phyloP scores from a whole-genome alignment of 2,329 filamentous ascomycete genomes.

The Rhinocladiella similis region DNA sequence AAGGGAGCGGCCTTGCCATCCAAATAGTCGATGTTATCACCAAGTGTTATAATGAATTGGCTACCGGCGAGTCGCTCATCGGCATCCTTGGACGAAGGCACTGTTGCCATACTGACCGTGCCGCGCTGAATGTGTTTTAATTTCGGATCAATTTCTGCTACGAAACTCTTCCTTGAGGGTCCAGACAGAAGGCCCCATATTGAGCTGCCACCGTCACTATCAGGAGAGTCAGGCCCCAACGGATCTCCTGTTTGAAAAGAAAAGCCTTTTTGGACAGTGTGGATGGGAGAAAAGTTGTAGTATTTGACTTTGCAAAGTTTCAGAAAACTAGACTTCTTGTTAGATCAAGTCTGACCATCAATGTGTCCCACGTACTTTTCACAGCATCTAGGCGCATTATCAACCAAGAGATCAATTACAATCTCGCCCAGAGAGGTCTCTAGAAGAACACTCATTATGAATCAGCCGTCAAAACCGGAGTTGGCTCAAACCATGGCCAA shows the following conservation, averaged over 20 bases:
- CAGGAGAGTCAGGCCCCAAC: constrained; percentile 76
- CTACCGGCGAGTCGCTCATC: constrained; percentile 82
- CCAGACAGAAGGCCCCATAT: constrained; percentile 84
- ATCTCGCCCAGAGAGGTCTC: constrained; percentile 93
- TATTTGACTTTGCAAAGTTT: constrained; percentile 99
- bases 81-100: constrained; percentile 70
- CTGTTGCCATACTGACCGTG: constrained; percentile 97
- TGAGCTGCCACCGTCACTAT: constrained; percentile 88
- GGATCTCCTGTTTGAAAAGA: constrained; percentile 96
- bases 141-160: constrained; percentile 80
- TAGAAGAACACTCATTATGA: constrained; percentile 81
- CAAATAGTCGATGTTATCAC: constrained; percentile 83
- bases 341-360: constrained; percentile 27
- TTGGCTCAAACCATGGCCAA: neutral
- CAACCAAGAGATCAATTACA: constrained; percentile 87
- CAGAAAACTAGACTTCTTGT: constrained; percentile 67
- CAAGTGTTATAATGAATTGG: constrained; percentile 91
- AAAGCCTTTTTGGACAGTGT: constrained; percentile 91
- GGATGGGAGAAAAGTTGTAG: constrained; percentile 94
- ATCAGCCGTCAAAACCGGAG: neutral
- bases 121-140: constrained; percentile 86
- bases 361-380: constrained; percentile 73
- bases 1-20: constrained; percentile 95
- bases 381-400: constrained; percentile 86
- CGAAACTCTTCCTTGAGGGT: constrained; percentile 72